phyloP scores from a whole-genome alignment of 106 monocot genomes.

The Xerophyta viscosa region DNA sequence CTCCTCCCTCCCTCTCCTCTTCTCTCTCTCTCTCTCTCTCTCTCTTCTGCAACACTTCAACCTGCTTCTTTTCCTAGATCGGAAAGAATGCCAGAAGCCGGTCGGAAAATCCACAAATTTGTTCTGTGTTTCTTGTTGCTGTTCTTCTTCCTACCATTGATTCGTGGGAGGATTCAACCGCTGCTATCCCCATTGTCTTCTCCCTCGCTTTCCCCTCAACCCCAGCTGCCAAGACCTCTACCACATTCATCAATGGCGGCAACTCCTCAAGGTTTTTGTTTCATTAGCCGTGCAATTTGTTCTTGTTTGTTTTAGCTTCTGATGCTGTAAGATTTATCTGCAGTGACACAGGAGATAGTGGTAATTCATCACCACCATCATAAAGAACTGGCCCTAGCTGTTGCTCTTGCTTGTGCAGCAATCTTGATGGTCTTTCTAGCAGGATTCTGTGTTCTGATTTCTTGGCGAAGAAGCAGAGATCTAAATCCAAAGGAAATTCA shows the following conservation, averaged over 20 bases:
- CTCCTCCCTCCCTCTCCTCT: not conserved
- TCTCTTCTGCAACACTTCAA: no score
- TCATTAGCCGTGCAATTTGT: not conserved
- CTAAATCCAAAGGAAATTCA: slow-evolving; percentile 13
- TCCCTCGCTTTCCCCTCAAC: slow-evolving; percentile 2
- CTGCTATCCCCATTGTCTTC: slow-evolving; percentile 1
- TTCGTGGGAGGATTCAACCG: slow-evolving; percentile 8
- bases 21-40: not conserved
- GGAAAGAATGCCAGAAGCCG: no score
- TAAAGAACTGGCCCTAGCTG: slow-evolving; percentile 20
- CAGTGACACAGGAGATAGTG: slow-evolving; percentile 19
- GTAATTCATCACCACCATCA: slow-evolving; percentile 18
- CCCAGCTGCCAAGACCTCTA: not conserved
- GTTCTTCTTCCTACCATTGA: slow-evolving; percentile 1
- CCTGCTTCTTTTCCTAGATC: no score
- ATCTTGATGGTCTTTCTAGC: slow-evolving; percentile 14
- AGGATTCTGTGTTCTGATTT: slow-evolving; percentile 15
- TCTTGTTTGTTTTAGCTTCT: not conserved
- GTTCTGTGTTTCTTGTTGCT: not conserved
- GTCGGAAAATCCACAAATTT: no score
- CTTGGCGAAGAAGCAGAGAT: slow-evolving; percentile 14
- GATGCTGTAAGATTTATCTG: not conserved
- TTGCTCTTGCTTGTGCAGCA: slow-evolving; percentile 17
- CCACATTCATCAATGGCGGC: slow-evolving; percentile 5
- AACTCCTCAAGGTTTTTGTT: slow-evolving; percentile 11